Evolutionary conservation across 2,329 filamentous ascomycete genomes (phyloP).

Genomic region (Magnaporthales sp.): DNA sequence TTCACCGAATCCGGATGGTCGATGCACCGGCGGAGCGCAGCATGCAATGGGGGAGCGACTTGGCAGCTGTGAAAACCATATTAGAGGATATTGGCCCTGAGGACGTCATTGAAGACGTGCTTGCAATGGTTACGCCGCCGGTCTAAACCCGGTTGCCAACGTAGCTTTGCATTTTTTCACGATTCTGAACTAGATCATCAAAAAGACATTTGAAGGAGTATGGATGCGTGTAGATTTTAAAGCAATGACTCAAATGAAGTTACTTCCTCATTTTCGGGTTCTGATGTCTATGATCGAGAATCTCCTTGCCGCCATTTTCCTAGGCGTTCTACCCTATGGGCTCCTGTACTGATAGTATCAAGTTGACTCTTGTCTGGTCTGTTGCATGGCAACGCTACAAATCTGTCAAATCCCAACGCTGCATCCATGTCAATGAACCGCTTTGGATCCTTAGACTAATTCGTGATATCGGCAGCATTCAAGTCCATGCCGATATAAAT

Average conservation of each 20-base stretch:
- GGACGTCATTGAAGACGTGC: slow-evolving; percentile 56
- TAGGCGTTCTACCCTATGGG: not conserved
- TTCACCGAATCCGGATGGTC: slow-evolving; percentile 71
- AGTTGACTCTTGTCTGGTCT: not conserved
- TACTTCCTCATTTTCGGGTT: not conserved
- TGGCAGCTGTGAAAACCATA: slow-evolving; percentile 57
- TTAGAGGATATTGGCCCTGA: slow-evolving; percentile 55
- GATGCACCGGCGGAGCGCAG: slow-evolving; percentile 68
- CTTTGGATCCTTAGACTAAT: not conserved
- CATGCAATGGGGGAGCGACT: slow-evolving; percentile 84
- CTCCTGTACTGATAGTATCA: not conserved
- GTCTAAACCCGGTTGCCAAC: slow-evolving; percentile 20
- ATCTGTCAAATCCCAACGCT: not conserved
- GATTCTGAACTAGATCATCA: no score
- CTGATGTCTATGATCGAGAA: not conserved
- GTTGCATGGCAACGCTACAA: not conserved
- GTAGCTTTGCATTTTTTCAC: no score
- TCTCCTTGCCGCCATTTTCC: not conserved
- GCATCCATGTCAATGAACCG: not conserved
- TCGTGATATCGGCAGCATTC: not conserved
- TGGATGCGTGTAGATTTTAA: not conserved
- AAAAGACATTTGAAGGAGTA: not conserved
- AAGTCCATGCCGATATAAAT: not conserved
- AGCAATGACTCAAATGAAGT: not conserved
- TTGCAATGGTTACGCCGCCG: slow-evolving; percentile 48